phyloP scores from a whole-genome alignment of 2,329 filamentous ascomycete species.

The Beauveria sp. region DNA sequence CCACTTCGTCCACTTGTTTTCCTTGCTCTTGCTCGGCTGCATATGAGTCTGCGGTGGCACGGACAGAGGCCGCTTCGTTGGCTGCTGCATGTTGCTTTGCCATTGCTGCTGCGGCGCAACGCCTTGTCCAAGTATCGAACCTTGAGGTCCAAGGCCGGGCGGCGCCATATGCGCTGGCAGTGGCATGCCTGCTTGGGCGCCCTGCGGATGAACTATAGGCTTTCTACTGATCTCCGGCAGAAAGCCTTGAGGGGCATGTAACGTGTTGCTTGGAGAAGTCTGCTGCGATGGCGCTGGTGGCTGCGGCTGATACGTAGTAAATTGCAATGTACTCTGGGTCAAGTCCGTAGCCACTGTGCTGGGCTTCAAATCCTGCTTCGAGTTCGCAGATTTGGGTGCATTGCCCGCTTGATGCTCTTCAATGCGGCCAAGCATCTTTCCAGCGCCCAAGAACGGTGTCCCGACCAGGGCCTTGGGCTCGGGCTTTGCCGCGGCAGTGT shows the following conservation, averaged over 20 bases:
- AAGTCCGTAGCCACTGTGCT: constrained; percentile 15
- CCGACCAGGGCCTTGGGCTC: not conserved
- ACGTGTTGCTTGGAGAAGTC: not conserved
- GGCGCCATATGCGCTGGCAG: constrained; percentile 12
- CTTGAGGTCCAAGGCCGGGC: constrained; percentile 1
- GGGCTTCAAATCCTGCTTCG: constrained; percentile 10
- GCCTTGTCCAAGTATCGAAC: not conserved
- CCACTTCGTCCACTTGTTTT: constrained; percentile 23
- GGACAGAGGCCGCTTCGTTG: constrained; percentile 11
- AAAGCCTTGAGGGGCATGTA: constrained; percentile 2
- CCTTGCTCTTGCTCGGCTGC: constrained; percentile 16
- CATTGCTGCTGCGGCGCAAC: not conserved
- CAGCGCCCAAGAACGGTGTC: not conserved
- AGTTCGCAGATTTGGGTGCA: not conserved
- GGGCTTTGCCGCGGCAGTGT: not conserved
- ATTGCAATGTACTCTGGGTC: constrained; percentile 6
- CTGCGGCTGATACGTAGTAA: not conserved
- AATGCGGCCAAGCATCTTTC: constrained; percentile 17
- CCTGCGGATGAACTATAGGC: not conserved
- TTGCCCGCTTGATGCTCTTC: constrained; percentile 18
- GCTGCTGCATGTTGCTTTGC: constrained; percentile 10
- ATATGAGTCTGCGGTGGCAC: constrained; percentile 16
- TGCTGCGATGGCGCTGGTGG: not conserved
- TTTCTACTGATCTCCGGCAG: not conserved
- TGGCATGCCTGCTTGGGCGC: not conserved